Conservation (phyloP, 78 protist genomes). For the Paratrimastix pyriformis region DNA sequence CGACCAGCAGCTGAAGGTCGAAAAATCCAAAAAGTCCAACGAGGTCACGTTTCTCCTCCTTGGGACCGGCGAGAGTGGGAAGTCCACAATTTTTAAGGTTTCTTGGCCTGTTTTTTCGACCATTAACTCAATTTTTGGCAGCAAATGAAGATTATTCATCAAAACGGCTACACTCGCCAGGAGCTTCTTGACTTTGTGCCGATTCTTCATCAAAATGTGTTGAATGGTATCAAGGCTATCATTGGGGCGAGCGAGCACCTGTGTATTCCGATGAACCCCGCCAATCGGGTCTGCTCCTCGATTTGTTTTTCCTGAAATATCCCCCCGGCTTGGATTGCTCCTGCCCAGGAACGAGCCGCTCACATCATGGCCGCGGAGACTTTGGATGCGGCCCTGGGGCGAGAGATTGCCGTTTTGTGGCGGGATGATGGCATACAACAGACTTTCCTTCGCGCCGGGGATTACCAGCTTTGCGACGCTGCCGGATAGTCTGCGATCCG, state of each 20-base stretch:
- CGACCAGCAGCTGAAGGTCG: conserved; percentile 19
- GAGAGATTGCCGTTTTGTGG: conserved; percentile 57
- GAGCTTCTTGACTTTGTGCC: conserved; percentile 45
- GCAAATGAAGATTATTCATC: conserved; percentile 75
- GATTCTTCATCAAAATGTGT: conserved; percentile 50
- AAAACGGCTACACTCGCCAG: conserved; percentile 57
- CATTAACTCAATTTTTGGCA: too few relatives aligned
- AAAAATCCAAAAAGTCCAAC: background rate
- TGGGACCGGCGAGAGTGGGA: conserved; percentile 88
- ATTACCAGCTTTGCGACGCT: conserved; percentile 77
- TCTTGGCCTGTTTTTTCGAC: too few relatives aligned
- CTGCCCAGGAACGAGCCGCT: conserved; percentile 14
- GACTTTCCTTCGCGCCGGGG: conserved; percentile 46
- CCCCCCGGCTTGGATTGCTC: background rate
- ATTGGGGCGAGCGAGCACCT: conserved; percentile 18
- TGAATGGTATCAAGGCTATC: conserved; percentile 47
- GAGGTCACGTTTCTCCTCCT: conserved; percentile 46
- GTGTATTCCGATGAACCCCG: background rate
- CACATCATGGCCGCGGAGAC: background rate
- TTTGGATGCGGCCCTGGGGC: conserved; percentile 7
- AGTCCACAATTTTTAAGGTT: conserved; percentile 82
- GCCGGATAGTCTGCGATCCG: conserved; percentile 69
- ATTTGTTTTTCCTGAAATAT: background rate
- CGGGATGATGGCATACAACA: conserved; percentile 53
- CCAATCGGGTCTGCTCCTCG: too few relatives aligned